A percentile compares a stretch with the other conserved stretches of the same genome.
Evolutionary conservation across 176 grass and related monocot genomes (phyloP).

Genomic region (Chrysopogon serrulatus): DNA sequence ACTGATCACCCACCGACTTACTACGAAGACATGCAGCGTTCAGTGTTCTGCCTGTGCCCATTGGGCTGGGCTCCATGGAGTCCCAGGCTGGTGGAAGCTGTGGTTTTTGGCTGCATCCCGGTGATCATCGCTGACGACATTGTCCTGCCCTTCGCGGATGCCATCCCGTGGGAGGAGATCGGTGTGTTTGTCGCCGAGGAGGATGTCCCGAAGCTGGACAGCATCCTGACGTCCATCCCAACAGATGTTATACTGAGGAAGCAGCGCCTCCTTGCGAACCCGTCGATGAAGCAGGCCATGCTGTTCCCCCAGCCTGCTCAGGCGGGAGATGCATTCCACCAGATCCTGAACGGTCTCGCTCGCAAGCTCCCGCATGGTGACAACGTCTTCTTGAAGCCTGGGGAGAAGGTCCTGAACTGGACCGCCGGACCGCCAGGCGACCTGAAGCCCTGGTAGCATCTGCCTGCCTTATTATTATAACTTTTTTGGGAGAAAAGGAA

Average conservation of each 20-base stretch:
- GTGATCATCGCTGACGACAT: conserved; percentile 95
- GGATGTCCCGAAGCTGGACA: conserved; percentile 78
- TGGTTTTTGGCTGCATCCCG: conserved; percentile 91
- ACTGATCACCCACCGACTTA: conserved; percentile 81
- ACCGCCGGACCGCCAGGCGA: conserved; percentile 67
- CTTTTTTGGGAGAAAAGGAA: conserved; percentile 16
- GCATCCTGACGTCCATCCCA: conserved; percentile 83
- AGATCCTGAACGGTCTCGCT: conserved; percentile 79
- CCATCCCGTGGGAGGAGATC: conserved; percentile 92
- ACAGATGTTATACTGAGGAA: conserved; percentile 88
- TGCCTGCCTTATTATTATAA: background rate
- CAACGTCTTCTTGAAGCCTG: conserved; percentile 67
- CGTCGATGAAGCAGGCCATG: conserved; percentile 94
- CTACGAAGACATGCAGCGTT: conserved; percentile 94
- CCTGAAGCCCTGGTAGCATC: conserved; percentile 77
- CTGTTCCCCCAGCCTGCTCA: conserved; percentile 76
- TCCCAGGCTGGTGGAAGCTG: conserved; percentile 79
- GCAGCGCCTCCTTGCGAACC: conserved; percentile 82
- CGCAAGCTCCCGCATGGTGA: conserved; percentile 76
- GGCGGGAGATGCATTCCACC: conserved; percentile 86
- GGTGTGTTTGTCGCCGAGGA: conserved; percentile 82
- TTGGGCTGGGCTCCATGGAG: conserved; percentile 98
- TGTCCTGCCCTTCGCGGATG: conserved; percentile 77
- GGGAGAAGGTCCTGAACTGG: conserved; percentile 78
- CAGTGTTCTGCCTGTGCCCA: conserved; percentile 90